These are phyloP conservation scores for Erodium moschatum DNA, from an alignment of 441 rosid species.

Conservation along the genomic window DNA sequence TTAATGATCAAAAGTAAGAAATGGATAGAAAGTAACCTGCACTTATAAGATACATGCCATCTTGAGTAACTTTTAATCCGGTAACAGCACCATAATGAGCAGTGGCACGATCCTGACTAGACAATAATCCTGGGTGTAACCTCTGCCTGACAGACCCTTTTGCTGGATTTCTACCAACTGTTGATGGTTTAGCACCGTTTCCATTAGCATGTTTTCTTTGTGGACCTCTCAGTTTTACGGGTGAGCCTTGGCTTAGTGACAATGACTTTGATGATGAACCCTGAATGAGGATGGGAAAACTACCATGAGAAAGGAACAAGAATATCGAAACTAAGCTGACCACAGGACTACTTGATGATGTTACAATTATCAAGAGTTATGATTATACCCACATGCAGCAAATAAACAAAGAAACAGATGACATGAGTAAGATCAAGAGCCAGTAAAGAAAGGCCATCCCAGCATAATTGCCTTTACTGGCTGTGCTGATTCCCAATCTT, in stretches of 20 bases:
- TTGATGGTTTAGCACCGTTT: slow-evolving; percentile 48
- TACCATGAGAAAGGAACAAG: slow-evolving; percentile 15
- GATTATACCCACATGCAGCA: slow-evolving; percentile 5
- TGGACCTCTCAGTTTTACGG: slow-evolving; percentile 30
- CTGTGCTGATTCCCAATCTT: neutral
- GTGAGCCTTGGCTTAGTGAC: slow-evolving; percentile 32
- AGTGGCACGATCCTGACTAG: slow-evolving; percentile 70
- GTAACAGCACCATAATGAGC: slow-evolving; percentile 94
- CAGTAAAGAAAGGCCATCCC: slow-evolving; percentile 1
- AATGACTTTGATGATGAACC: slow-evolving; percentile 36
- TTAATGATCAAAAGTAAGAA: slow-evolving; percentile 1
- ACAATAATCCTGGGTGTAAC: slow-evolving; percentile 76
- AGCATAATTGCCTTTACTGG: neutral
- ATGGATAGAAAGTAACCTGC: slow-evolving; percentile 47
- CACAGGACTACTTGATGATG: slow-evolving; percentile 14
- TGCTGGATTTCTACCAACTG: slow-evolving; percentile 37
- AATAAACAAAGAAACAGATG: neutral
- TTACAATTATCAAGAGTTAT: slow-evolving; percentile 17
- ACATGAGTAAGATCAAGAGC: neutral
- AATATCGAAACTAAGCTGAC: slow-evolving; percentile 7
- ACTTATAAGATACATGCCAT: slow-evolving; percentile 90
- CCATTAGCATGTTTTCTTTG: slow-evolving; percentile 46
- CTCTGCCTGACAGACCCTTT: slow-evolving; percentile 55
- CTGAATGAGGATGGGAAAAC: slow-evolving; percentile 24
- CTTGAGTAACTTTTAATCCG: slow-evolving; percentile 62